phyloP scores from a whole-genome alignment of 306 rosid genomes.

The Inga laurina region DNA sequence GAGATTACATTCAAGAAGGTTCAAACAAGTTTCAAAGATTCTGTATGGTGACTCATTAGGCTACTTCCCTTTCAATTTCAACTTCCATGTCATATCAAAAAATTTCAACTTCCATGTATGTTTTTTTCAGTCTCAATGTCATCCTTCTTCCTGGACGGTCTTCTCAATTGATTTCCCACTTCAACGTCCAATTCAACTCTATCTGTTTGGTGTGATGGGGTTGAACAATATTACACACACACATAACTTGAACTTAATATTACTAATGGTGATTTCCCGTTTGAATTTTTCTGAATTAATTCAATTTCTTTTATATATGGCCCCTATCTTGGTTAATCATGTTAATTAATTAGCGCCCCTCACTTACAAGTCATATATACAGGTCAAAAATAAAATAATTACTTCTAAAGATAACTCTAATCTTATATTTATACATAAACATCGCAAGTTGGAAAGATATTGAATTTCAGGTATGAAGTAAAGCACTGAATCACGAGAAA shows the following conservation, averaged over 20 bases:
- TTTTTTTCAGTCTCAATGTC: neutral
- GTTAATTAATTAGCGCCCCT: too few species aligned
- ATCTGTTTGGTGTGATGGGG: neutral
- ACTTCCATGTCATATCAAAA: too few species aligned
- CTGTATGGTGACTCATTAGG: neutral
- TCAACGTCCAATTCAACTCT: neutral
- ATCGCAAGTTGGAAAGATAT: neutral
- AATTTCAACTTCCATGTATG: conserved; percentile 4
- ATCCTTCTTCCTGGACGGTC: neutral
- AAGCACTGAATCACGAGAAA: too few species aligned
- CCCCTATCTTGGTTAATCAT: neutral
- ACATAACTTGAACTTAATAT: neutral
- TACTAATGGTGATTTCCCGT: neutral
- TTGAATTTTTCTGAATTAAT: too few species aligned
- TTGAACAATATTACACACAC: too few species aligned
- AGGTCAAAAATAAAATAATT: too few species aligned
- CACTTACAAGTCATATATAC: too few species aligned
- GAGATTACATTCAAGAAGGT: neutral
- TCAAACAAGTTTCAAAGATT: conserved; percentile 18
- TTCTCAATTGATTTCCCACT: neutral
- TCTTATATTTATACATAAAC: too few species aligned
- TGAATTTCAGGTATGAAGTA: neutral
- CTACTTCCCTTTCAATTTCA: conserved; percentile 16
- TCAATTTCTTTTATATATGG: neutral
- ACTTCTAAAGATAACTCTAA: too few species aligned